phyloP scores from a whole-genome alignment of 2,329 filamentous ascomycete species.

The Drechmeria coniospora region DNA sequence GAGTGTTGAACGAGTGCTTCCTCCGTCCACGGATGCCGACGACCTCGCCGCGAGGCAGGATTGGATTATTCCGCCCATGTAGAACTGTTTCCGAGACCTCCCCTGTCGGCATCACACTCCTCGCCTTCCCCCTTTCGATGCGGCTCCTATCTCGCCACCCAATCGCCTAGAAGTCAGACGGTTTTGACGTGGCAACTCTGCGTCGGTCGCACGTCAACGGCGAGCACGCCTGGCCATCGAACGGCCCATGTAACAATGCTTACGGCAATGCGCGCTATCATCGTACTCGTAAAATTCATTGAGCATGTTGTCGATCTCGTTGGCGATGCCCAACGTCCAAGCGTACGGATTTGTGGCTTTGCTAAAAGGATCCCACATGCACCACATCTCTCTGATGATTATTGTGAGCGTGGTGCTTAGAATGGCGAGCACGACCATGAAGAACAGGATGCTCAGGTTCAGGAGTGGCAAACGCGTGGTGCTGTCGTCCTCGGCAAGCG shows the following conservation, averaged over 20 bases:
- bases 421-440: slow-evolving; percentile 3
- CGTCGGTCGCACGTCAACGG: no score
- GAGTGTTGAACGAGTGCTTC: no score
- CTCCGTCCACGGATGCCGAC: no score
- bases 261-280: slow-evolving; percentile 1
- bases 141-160: no score
- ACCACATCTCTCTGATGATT: slow-evolving; percentile 10
- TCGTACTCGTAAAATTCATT: slow-evolving; percentile 12
- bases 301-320: slow-evolving; percentile 13
- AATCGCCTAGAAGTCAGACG: no score
- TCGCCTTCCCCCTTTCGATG: no score
- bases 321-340: slow-evolving; percentile 13
- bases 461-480: slow-evolving; percentile 1
- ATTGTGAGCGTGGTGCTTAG: slow-evolving; percentile 6
- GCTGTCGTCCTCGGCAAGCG: background rate
- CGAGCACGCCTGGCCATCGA: background rate
- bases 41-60: no score
- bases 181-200: no score
- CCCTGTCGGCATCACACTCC: no score
- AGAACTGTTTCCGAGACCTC: no score
- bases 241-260: slow-evolving; percentile 6
- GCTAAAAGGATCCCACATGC: slow-evolving; percentile 12
- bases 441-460: background rate
- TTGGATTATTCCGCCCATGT: no score
- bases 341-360: slow-evolving; percentile 9